Base-by-base conservation (phyloP, 1,284 basidiomycete genomes). In the Ganoderma lingzhi region DNA sequence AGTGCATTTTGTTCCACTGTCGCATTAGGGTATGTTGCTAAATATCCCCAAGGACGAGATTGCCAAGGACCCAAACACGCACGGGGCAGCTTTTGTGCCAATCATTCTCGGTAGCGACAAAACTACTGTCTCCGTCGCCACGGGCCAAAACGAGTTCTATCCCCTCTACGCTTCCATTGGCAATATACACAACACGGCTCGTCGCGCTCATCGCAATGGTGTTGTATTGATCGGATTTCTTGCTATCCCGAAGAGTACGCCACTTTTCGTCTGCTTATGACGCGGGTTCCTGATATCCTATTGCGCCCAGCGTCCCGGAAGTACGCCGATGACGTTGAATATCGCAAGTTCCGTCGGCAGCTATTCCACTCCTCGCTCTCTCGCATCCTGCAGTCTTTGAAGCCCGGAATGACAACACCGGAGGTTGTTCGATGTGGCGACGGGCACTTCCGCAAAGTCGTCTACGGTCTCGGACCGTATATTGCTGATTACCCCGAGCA, bases 401-500 rank as follows among this genome's bases (percentile, higher is more conserved):
- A 53, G 23, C 65, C 69, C 0, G 66, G n/a, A 1, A 79, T 79
- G 76, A 67, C 71, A 17, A 65, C 41, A 0, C 77, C 73, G 4
- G 74, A 76, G 14, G 59, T 79, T 0, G 51, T 71, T 0, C 63
- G 39, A 1, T 80, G 78, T 55, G 37, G 67, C 0, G 76, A 80
- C 61, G 72, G 74, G 6, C 72, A 79, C 45, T 77, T 67, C 63
- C 63, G 71, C 1, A 66, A 64, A 2, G 69, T 69, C 0, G 71
- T 80, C 17, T 78, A 75, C 64, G 74, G 75, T 1, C 44, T 80
- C 30, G 78, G 78, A 0, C 76, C 77, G 1, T 78, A 77, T 55
- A 78, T 80, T 30, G 75, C 76, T 2, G 78, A 80, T 45, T 80
- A 80, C 64, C 78, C 76, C 0, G 78, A 80, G 51, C 79, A 80